phyloP scores from a whole-genome alignment of 345 rosid species.

The Luvunga scandens region DNA sequence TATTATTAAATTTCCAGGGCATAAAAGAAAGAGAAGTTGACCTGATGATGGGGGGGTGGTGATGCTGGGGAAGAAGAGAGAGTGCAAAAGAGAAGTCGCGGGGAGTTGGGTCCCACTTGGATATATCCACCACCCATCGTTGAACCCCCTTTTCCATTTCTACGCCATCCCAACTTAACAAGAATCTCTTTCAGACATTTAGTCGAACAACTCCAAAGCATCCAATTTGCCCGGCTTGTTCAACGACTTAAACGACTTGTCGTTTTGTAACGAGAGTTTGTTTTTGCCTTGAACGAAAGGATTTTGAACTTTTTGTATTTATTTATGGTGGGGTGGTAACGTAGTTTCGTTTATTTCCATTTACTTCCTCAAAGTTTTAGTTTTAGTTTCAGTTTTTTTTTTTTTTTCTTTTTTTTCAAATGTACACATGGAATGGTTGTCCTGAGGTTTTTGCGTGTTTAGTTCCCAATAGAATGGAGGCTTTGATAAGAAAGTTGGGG shows the following conservation, averaged over 20 bases:
- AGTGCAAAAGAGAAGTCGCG: slow-evolving; percentile 42
- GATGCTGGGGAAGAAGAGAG: slow-evolving; percentile 43
- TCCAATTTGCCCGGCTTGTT: not conserved
- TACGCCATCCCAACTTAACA: not conserved
- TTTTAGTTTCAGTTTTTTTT: too few relatives aligned
- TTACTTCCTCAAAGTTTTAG: too few relatives aligned
- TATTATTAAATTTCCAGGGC: not conserved
- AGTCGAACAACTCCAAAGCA: not conserved
- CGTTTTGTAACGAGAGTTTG: not conserved
- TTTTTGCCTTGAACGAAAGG: not conserved
- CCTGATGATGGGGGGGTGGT: slow-evolving; percentile 55
- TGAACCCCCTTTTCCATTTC: slow-evolving; percentile 54
- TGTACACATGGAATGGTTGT: too few relatives aligned
- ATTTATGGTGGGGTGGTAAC: not conserved
- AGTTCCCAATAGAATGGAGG: too few relatives aligned
- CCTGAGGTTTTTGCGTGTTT: too few relatives aligned
- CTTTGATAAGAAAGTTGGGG: not conserved
- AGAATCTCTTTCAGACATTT: not conserved
- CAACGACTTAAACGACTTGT: not conserved
- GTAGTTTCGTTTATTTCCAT: not conserved
- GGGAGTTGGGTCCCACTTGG: slow-evolving; percentile 59
- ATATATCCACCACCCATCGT: slow-evolving; percentile 59
- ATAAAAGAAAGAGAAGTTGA: not conserved
- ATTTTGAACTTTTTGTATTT: not conserved
- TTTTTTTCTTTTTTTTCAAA: too few relatives aligned